These are phyloP conservation scores for Teunomyces panamensis DNA, from an alignment of 805 yeast genomes.

Conservation along the genomic window DNA sequence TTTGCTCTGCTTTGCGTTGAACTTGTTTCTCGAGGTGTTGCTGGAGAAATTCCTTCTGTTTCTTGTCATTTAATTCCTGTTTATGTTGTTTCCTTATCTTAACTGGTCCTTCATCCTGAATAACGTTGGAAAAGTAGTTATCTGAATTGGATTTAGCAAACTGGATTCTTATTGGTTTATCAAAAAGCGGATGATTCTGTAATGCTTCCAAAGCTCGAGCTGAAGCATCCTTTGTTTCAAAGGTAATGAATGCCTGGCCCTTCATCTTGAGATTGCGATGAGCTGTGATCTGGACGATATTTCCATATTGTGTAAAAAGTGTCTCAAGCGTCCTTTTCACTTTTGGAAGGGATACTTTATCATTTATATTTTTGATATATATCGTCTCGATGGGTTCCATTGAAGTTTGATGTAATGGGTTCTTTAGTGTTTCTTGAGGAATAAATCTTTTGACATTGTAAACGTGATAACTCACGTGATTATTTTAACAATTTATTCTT, in stretches of 20 bases:
- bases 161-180: slow-evolving; percentile 46
- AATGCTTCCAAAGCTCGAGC: slow-evolving; percentile 41
- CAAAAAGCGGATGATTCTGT: slow-evolving; percentile 42
- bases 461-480: too few species aligned
- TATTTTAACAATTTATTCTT: too few species aligned
- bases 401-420: not conserved
- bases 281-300: slow-evolving; percentile 50
- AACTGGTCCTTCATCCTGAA: slow-evolving; percentile 18
- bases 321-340: slow-evolving; percentile 43
- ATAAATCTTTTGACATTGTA: too few species aligned
- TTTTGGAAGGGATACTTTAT: slow-evolving; percentile 54
- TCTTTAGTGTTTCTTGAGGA: not conserved
- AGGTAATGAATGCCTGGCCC: slow-evolving; percentile 82
- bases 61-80: slow-evolving; percentile 12
- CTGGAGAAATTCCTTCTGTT: slow-evolving; percentile 7
- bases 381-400: slow-evolving; percentile 29
- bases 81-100: slow-evolving; percentile 17
- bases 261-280: slow-evolving; percentile 61
- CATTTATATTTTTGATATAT: slow-evolving; percentile 74
- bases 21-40: slow-evolving; percentile 6
- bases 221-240: slow-evolving; percentile 43
- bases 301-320: slow-evolving; percentile 46
- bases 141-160: slow-evolving; percentile 48
- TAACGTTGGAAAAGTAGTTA: slow-evolving; percentile 12
- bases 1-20: slow-evolving; percentile 15